Percentiles rank a stretch among this genome's conserved stretches.
phyloP scores from a whole-genome alignment of 2,329 filamentous ascomycete species.

The Teratosphaeria epicoccoides region DNA sequence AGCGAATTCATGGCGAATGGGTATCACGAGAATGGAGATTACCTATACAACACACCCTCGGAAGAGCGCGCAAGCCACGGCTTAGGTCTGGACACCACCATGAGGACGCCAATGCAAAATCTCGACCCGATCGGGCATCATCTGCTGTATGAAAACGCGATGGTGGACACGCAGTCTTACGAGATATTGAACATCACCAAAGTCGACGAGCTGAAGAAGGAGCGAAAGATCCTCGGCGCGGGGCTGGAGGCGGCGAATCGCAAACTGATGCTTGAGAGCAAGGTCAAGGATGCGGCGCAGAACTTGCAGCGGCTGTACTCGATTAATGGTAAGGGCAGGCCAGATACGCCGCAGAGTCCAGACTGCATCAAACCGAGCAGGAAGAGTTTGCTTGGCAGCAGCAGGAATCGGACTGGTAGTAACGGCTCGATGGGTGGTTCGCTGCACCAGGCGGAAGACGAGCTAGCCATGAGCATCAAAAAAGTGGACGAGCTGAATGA shows the following conservation, averaged over 20 bases:
- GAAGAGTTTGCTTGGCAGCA: constrained; percentile 34
- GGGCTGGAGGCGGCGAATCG: constrained; percentile 73
- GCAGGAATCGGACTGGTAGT: constrained; percentile 14
- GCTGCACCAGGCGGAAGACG: constrained; percentile 54
- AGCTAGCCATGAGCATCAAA: constrained; percentile 61
- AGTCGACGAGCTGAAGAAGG: constrained; percentile 83
- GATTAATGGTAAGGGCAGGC: constrained; percentile 39
- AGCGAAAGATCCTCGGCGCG: constrained; percentile 58
- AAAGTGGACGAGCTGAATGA: constrained; percentile 78
- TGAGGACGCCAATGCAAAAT: constrained; percentile 14
- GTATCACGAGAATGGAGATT: constrained; percentile 13
- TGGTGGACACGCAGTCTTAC: constrained; percentile 76
- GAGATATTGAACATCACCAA: constrained; percentile 84
- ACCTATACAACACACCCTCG: constrained; percentile 14
- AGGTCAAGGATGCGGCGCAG: constrained; percentile 84
- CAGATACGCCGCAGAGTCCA: constrained; percentile 34
- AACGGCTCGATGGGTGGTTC: constrained; percentile 36
- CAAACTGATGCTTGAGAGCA: constrained; percentile 80
- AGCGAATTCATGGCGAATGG: not conserved
- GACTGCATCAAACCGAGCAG: constrained; percentile 40
- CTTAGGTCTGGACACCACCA: constrained; percentile 19
- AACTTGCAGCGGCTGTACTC: constrained; percentile 76
- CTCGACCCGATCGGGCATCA: constrained; percentile 66
- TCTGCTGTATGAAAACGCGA: constrained; percentile 82
- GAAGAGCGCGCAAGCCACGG: constrained; percentile 17